Base-by-base conservation (phyloP, 352 stramenopile genomes). In the Pythium brachiatum region DNA sequence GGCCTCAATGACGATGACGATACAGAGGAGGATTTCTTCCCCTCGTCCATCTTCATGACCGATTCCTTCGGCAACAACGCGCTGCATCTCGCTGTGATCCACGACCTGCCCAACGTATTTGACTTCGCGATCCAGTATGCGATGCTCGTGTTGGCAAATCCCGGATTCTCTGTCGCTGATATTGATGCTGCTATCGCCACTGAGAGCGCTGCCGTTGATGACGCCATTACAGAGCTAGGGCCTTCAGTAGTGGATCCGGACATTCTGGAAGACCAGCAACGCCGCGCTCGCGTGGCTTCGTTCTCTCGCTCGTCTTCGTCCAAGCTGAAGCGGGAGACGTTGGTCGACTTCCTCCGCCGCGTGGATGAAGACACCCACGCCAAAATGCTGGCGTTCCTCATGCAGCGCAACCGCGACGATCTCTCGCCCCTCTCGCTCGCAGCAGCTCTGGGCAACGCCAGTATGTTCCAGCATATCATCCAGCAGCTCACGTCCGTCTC, bases 401-500 rank as follows among this genome's bases (percentile, higher is more conserved):
- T 75, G 66, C 75, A 79, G n/a, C 76, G 74, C 5, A 88, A 88
- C 50, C 60, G 43, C 9, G 73, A 86, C 53, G 73, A 82, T 7
- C 60, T 88, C 23, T 85, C 78, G 16, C 77, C 81, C 25, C 66
- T 90, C 4, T 84, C 76, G 8, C 72, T 90, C 18, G 77, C 81
- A 0, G 81, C 79, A 7, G 68, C 77, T 7, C 76, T 81, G 29
- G 81, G 78, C 0, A 79, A 83, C 32, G 27, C 73, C 15, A 53
- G 58, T 21, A 87, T 90, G 78, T 80, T 90, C 36, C 60, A 86
- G 56, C 75, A 86, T 39, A 69, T 90, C 18, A 61, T 90, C 26
- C 68, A 74, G 58, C 66, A 73, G 3, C 74, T 74, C 3, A 78
- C 75, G 13, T 76, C 68, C 0, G 61, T 79, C 18, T 68, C 79